Evolutionary conservation across 352 stramenopile species (phyloP).

Genomic region (Detonula confervacea): DNA sequence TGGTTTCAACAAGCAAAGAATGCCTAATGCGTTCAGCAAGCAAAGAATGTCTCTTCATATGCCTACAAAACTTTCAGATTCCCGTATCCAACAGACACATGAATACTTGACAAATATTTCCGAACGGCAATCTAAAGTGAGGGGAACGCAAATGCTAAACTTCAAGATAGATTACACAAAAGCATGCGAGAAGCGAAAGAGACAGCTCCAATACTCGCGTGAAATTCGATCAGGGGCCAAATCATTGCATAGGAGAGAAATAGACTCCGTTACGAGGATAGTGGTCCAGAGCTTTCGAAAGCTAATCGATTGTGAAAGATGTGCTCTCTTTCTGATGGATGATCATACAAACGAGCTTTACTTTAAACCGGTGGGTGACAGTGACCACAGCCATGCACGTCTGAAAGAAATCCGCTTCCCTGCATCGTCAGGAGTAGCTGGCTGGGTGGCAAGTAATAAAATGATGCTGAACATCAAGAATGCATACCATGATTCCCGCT

Average conservation of each 20-base stretch:
- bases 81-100: slow-evolving; percentile 21
- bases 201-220: slow-evolving; percentile 53
- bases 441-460: slow-evolving; percentile 88
- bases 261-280: slow-evolving; percentile 58
- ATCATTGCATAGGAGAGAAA: slow-evolving; percentile 41
- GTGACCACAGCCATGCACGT: slow-evolving; percentile 48
- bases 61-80: slow-evolving; percentile 45
- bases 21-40: too few species aligned
- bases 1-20: background rate
- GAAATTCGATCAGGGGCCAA: slow-evolving; percentile 45
- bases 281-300: slow-evolving; percentile 65
- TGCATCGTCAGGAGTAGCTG: slow-evolving; percentile 86
- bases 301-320: slow-evolving; percentile 89
- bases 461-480: slow-evolving; percentile 90
- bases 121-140: slow-evolving; percentile 43
- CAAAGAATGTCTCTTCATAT: slow-evolving; percentile 12
- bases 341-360: slow-evolving; percentile 77
- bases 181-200: slow-evolving; percentile 46
- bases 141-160: slow-evolving; percentile 54
- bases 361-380: slow-evolving; percentile 63
- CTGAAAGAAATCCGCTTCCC: slow-evolving; percentile 61
- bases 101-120: slow-evolving; percentile 24
- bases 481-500: slow-evolving; percentile 90
- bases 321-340: slow-evolving; percentile 90
- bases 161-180: slow-evolving; percentile 52